A percentile compares a stretch with the other conserved stretches of the same genome.
Conservation (phyloP, 2,329 filamentous ascomycete genomes). For the Fusarium graminum region DNA sequence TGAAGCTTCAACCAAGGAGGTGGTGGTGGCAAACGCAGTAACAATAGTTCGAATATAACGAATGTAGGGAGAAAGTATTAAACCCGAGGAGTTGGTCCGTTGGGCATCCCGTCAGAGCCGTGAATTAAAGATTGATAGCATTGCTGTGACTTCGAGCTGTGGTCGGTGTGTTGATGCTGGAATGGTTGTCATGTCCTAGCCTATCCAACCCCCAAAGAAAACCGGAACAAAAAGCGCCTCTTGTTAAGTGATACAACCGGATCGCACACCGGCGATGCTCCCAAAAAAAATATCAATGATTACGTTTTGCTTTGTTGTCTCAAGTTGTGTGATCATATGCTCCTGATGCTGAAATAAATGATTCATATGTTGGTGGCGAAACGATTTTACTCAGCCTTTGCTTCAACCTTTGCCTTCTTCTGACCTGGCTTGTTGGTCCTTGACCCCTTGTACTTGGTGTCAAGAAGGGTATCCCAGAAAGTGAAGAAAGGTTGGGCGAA, state of each 20-base stretch:
- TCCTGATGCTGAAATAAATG: conserved; percentile 40
- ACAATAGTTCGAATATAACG: conserved; percentile 34
- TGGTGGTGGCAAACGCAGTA: conserved; percentile 9
- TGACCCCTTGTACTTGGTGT: conserved; percentile 84
- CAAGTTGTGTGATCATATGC: conserved; percentile 36
- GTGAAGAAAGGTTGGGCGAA: conserved; percentile 94
- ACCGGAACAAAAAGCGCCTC: conserved; percentile 32
- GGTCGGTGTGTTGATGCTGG: conserved; percentile 34
- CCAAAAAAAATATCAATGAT: conserved; percentile 11
- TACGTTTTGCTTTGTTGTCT: conserved; percentile 30
- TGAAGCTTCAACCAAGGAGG: background rate
- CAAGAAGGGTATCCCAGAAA: conserved; percentile 88
- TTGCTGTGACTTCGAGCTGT: conserved; percentile 45
- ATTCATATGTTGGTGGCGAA: conserved; percentile 42
- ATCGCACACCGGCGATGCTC: conserved; percentile 41
- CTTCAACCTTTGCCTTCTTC: conserved; percentile 37
- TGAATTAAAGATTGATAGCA: conserved; percentile 44
- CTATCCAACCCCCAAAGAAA: conserved; percentile 37
- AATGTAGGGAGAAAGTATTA: conserved; percentile 37
- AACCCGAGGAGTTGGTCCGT: conserved; percentile 27
- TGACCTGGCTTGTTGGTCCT: conserved; percentile 58
- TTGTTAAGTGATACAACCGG: conserved; percentile 22
- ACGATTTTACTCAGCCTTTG: conserved; percentile 27
- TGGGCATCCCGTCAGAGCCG: conserved; percentile 45
- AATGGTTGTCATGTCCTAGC: conserved; percentile 36